Percentiles rank a stretch among this genome's conserved stretches.
These are phyloP conservation scores for Boletus sp. DNA, from an alignment of 768 basidiomycete species.

Conservation along the genomic window DNA sequence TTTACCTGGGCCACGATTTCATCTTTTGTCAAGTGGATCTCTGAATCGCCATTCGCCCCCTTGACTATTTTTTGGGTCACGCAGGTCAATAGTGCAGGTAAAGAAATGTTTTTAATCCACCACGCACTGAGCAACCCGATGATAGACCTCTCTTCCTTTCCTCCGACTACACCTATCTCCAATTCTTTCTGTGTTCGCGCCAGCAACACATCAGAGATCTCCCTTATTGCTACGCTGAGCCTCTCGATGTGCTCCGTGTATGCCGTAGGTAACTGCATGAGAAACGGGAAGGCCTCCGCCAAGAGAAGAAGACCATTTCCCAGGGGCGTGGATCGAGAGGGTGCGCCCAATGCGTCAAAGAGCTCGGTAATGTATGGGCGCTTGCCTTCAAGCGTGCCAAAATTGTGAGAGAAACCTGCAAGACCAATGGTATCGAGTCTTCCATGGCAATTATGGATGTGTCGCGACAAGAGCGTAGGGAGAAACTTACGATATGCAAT, in stretches of 20 bases:
- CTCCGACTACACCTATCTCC: conserved; percentile 17
- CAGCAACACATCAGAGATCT: conserved; percentile 40
- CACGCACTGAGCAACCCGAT: conserved; percentile 23
- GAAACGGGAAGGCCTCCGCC: conserved; percentile 33
- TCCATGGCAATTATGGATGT: not conserved
- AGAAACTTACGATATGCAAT: not conserved
- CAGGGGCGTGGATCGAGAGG: conserved; percentile 19
- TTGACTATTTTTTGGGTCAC: conserved; percentile 28
- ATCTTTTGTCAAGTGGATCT: conserved; percentile 20
- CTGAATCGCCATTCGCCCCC: conserved; percentile 26
- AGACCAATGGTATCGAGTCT: not conserved
- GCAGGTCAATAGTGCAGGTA: not conserved
- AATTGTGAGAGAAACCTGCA: conserved; percentile 37
- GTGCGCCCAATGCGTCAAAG: conserved; percentile 35
- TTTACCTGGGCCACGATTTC: conserved; percentile 29
- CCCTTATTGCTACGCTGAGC: conserved; percentile 35
- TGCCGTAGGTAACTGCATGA: conserved; percentile 37
- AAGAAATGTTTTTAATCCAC: conserved; percentile 14
- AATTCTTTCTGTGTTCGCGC: conserved; percentile 33
- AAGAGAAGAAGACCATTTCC: conserved; percentile 34
- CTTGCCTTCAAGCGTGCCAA: conserved; percentile 49
- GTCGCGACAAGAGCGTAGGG: too few relatives aligned
- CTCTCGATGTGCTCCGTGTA: conserved; percentile 27
- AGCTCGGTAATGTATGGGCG: conserved; percentile 38
- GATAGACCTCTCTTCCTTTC: conserved; percentile 24